A percentile compares a stretch with the other conserved stretches of the same genome.
These are phyloP conservation scores for Trapa bicornis DNA, from an alignment of 345 rosid species.

Conservation along the genomic window DNA sequence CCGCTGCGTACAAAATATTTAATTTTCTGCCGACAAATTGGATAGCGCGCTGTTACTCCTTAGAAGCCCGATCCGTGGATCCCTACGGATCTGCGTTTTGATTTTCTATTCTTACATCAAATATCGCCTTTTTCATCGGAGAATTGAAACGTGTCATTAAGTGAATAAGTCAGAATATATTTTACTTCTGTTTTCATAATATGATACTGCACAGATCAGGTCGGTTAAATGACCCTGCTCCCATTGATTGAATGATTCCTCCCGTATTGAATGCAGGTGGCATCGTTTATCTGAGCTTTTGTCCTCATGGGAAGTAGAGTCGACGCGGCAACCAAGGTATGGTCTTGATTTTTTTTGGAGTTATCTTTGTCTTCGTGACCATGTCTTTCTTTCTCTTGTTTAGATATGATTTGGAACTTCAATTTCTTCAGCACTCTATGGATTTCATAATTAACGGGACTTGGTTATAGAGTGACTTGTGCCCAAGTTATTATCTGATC, in stretches of 20 bases:
- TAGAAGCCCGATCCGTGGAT: neutral
- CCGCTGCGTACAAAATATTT: too few species aligned
- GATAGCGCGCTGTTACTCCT: too few species aligned
- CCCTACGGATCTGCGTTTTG: neutral
- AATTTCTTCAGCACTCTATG: neutral
- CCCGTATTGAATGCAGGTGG: neutral
- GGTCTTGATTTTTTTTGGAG: neutral
- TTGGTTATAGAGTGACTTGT: neutral
- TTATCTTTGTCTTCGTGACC: too few species aligned
- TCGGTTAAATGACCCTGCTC: neutral
- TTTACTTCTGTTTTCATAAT: neutral
- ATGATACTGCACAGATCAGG: neutral
- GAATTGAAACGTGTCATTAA: neutral
- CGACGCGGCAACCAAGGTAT: conserved; percentile 39
- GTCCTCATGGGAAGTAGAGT: conserved; percentile 38
- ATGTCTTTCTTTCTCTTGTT: neutral
- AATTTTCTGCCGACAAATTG: too few species aligned
- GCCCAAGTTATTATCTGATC: neutral
- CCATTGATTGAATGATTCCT: neutral
- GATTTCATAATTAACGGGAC: neutral
- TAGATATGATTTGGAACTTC: neutral
- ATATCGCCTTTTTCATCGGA: neutral
- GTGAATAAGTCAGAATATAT: neutral
- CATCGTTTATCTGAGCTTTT: conserved; percentile 7
- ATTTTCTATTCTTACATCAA: neutral